Evolutionary conservation across 768 basidiomycete species (phyloP), one percentile per base, ranked within the genome.

Genomic region (Sistotremastrum niveocremeum): DNA sequence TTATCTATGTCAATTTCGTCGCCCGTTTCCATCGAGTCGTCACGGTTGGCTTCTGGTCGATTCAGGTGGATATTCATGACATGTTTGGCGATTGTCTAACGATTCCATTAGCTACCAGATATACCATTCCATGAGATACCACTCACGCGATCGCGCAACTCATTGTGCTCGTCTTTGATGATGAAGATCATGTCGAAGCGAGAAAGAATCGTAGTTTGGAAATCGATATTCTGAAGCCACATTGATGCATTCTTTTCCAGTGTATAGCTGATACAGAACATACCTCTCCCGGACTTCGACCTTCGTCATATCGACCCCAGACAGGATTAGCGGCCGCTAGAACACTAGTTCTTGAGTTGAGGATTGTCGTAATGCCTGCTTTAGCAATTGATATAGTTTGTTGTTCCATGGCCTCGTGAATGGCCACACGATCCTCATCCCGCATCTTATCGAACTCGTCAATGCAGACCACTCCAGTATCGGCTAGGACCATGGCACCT

Each of bases 371-470:
- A 46, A 99, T 99, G 50, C 94, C 95, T 4, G 95, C 95, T 61
- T 99, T 98, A 11, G 94, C 94, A 52, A 99, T 97, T 2, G 95
- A 98, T 54, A 99, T 98, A 0, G 95, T 99, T 58, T 98, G 94
- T 58, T 99, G 95, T 57, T 99, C 95, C 95, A 99, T 99, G 9
- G 94, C 95, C 66, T 98, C 95, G 63, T 98, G 95, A 49, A 98
- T 98, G 0, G 95, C 95, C 4, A 98, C 95, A 46, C 95, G 80
- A 61, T 99, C 95, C 63, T 98, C 94, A 54, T 99, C 95, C 36
- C 94, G 73, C 95, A 99, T 99, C 69, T 99, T 99, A 66, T 99
- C 95, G 56, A 99, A 99, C 62, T 99, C 95, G 56, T 99, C 95
- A 57, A 99, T 99, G 58, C 95, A 98, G 36, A 98, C 95, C 9